These are phyloP conservation scores for Naegleria lovaniensis DNA, from an alignment of 208 protist genomes.

Conservation along the genomic window DNA sequence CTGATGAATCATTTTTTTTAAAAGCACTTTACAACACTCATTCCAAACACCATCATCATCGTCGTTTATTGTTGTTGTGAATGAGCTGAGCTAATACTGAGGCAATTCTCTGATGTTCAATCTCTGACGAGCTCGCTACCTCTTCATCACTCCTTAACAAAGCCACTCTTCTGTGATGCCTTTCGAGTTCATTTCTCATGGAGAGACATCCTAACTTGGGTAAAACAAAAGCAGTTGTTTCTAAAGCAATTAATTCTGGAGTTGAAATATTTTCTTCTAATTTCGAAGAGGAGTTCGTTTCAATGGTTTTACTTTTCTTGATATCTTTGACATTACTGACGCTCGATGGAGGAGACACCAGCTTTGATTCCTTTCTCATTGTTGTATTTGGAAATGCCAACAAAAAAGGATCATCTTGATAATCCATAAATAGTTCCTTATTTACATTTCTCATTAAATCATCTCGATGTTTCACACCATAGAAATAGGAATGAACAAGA, in stretches of 20 bases:
- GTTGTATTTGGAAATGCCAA: not conserved
- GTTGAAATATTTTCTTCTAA: not conserved
- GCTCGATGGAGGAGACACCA: too few relatives aligned
- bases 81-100: not conserved
- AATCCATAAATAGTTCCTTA: not conserved
- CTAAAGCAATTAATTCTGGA: too few relatives aligned
- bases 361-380: not conserved
- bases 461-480: not conserved
- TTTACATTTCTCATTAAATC: not conserved
- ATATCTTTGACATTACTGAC: too few relatives aligned
- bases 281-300: too few relatives aligned
- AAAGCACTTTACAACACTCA: not conserved
- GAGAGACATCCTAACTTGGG: not conserved
- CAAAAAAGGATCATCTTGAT: constrained; percentile 4
- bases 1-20: not conserved
- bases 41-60: not conserved
- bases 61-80: not conserved
- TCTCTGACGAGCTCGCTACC: not conserved
- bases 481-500: not conserved
- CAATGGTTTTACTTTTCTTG: too few relatives aligned
- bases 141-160: not conserved
- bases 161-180: not conserved
- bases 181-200: not conserved
- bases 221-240: not conserved
- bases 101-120: not conserved